Base-by-base conservation (phyloP, 208 protist genomes). In the Trypanosoma boissoni region DNA sequence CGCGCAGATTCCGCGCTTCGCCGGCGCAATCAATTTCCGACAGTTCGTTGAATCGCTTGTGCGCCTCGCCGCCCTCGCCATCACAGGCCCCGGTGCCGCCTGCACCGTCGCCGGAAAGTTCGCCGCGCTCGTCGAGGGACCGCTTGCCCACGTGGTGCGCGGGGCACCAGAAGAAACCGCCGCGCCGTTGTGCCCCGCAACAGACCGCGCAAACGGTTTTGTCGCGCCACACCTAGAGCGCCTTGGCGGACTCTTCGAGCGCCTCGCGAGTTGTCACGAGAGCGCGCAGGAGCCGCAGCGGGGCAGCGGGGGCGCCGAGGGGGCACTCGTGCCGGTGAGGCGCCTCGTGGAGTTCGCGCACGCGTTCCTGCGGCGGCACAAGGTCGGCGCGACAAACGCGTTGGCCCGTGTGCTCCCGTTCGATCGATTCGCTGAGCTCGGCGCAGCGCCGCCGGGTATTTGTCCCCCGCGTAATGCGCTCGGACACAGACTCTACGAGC, bases 31-130 rank as follows among this genome's bases (percentile, higher is more conserved):
- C 8, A 85, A 84, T 71, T 96, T 91, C 58, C 63, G 86, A 9
- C 77, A 88, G 49, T 96, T 94, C 70, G 74, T 77, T 28, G 88
- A 96, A 72, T 67, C 65, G 50, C 58, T 94, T 23, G 64, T 96
- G 9, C 83, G 91, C 8, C 53, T 95, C 1, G 58, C 80, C 21
- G 56, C 74, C 41, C 31, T 61, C 12, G 80, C 83, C 45, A 83
- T 64, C 46, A 71, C 78, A 28, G 84, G 82, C 1, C 53, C 65
- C 0, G 58, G 78, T 24, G 56, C 76, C 43, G 29, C 62, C 14
- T 78, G 82, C 43, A 80, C 60, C 49, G 72, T 78, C 32, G 84
- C 78, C 1, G 53, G 62, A 5, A 51, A 42, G 1, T 58, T 61
- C 31, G 45, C 42, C 57, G 32, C 56, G 9, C 29, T 95, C 14